Evolutionary conservation across 768 basidiomycete species (phyloP).

Genomic region (Kwoniella botswanensis): DNA sequence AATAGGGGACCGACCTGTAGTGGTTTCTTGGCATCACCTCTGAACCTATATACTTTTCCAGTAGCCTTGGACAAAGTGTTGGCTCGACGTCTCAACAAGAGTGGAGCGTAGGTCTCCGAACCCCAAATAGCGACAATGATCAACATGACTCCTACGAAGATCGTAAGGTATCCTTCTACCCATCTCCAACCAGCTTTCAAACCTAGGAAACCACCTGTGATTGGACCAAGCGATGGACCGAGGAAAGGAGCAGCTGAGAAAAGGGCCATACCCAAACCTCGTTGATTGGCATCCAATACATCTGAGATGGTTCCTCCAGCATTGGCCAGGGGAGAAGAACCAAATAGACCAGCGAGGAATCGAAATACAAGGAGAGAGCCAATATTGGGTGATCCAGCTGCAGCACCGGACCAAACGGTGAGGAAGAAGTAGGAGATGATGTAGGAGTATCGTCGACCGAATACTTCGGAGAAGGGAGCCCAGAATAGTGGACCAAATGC

Average conservation of each 20-base stretch:
- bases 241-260: constrained; percentile 56
- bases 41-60: constrained; percentile 54
- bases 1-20: constrained; percentile 45
- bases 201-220: constrained; percentile 61
- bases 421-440: constrained; percentile 57
- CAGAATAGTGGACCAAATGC: constrained; percentile 47
- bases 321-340: constrained; percentile 59
- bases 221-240: constrained; percentile 52
- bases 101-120: constrained; percentile 58
- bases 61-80: constrained; percentile 49
- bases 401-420: constrained; percentile 57
- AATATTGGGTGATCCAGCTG: constrained; percentile 57
- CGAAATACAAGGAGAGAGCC: constrained; percentile 59
- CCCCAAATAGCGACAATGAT: constrained; percentile 42
- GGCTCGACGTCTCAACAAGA: constrained; percentile 52
- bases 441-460: constrained; percentile 58
- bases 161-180: constrained; percentile 59
- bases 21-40: constrained; percentile 48
- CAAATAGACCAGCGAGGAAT: constrained; percentile 59
- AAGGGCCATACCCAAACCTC: constrained; percentile 56
- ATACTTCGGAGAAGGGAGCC: constrained; percentile 58
- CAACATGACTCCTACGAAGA: constrained; percentile 50
- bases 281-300: constrained; percentile 52
- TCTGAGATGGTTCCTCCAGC: constrained; percentile 58
- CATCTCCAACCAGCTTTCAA: constrained; percentile 57